Evolutionary conservation across 495 filamentous ascomycete species (phyloP).

Genomic region (Hapsidospora chrysogenum): DNA sequence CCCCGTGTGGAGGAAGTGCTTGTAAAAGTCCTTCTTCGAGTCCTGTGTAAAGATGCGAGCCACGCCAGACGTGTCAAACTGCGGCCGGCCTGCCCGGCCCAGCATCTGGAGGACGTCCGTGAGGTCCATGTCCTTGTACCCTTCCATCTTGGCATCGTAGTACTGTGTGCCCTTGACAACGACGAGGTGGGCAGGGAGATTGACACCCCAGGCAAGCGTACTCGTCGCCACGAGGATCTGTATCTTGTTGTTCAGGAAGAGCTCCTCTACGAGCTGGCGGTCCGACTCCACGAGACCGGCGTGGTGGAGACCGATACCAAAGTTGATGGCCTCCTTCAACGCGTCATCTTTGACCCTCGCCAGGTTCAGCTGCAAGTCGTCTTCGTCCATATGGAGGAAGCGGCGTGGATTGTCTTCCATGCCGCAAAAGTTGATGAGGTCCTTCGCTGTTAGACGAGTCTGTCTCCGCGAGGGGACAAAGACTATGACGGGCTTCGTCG

Average conservation of each 20-base stretch:
- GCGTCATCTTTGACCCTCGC: conserved; percentile 80
- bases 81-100: conserved; percentile 83
- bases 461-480: conserved; percentile 94
- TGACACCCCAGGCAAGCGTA: conserved; percentile 96
- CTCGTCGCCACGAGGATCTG: conserved; percentile 94
- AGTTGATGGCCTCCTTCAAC: conserved; percentile 76
- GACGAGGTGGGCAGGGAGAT: conserved; percentile 90
- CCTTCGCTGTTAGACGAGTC: conserved; percentile 85
- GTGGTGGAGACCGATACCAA: conserved; percentile 95
- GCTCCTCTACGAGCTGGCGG: conserved; percentile 74
- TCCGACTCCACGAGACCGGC: conserved; percentile 93
- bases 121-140: conserved; percentile 97
- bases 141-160: conserved; percentile 95
- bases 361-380: conserved; percentile 75
- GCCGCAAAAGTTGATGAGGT: conserved; percentile 91
- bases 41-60: conserved; percentile 96
- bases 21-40: conserved; percentile 98
- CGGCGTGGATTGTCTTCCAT: conserved; percentile 95
- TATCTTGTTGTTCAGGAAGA: conserved; percentile 96
- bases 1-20: conserved; percentile 95
- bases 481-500: conserved; percentile 92
- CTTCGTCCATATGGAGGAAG: conserved; percentile 86
- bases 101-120: conserved; percentile 99
- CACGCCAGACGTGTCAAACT: conserved; percentile 91
- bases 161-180: conserved; percentile 98